phyloP scores from a whole-genome alignment of 257 asterid species.

The Solanum peruvianum region DNA sequence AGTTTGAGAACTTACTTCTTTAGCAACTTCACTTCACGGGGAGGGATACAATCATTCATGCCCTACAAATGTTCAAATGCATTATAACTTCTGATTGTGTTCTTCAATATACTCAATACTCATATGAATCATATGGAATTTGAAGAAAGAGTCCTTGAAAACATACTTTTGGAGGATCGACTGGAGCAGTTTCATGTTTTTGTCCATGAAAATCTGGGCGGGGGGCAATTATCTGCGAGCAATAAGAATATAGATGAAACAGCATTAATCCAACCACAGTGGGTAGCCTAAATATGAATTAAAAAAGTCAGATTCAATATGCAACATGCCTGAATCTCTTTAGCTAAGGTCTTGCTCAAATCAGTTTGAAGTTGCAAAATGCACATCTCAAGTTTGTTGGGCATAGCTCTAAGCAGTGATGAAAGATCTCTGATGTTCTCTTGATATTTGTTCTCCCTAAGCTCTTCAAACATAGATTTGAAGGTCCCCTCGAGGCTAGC shows the following conservation, averaged over 20 bases:
- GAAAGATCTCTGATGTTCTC: slow-evolving; percentile 31
- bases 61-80: slow-evolving; percentile 30
- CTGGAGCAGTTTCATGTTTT: slow-evolving; percentile 23
- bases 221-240: slow-evolving; percentile 45
- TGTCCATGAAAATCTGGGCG: slow-evolving; percentile 25
- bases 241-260: slow-evolving; percentile 9
- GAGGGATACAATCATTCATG: slow-evolving; percentile 17
- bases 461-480: slow-evolving; percentile 45
- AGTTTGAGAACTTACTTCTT: slow-evolving; percentile 26
- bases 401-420: slow-evolving; percentile 37
- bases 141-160: not conserved
- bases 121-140: not conserved
- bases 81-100: not conserved
- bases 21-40: slow-evolving; percentile 25
- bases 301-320: not conserved
- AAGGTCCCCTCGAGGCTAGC: slow-evolving; percentile 31
- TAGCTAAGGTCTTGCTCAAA: slow-evolving; percentile 36
- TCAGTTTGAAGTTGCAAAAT: slow-evolving; percentile 39
- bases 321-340: slow-evolving; percentile 52
- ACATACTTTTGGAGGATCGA: slow-evolving; percentile 31
- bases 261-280: slow-evolving; percentile 5
- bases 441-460: slow-evolving; percentile 30
- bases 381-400: slow-evolving; percentile 40
- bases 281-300: not conserved
- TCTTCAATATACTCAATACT: slow-evolving; percentile 9